Conservation (phyloP, 495 filamentous ascomycete species). For the Penicillium mononematosum region DNA sequence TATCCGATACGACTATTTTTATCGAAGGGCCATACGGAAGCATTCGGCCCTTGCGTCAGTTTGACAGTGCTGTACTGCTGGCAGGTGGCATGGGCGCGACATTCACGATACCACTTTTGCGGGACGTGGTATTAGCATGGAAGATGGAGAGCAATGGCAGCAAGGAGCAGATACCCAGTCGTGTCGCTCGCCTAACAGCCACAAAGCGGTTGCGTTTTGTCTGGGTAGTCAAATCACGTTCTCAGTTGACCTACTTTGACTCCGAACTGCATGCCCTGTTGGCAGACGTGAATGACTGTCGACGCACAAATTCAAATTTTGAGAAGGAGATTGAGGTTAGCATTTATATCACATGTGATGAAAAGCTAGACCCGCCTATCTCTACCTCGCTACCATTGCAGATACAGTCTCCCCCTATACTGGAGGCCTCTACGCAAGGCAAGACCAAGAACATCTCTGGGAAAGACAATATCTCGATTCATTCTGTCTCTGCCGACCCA, state of each 20-base stretch:
- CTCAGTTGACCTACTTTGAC: slow-evolving; percentile 70
- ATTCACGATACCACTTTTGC: slow-evolving; percentile 53
- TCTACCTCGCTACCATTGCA: neutral
- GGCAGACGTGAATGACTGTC: slow-evolving; percentile 46
- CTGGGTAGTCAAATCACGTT: slow-evolving; percentile 67
- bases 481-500: slow-evolving; percentile 17
- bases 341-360: slow-evolving; percentile 63
- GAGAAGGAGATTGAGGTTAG: slow-evolving; percentile 51
- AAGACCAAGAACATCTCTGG: slow-evolving; percentile 11
- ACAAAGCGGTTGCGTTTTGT: slow-evolving; percentile 68
- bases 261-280: slow-evolving; percentile 57
- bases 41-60: slow-evolving; percentile 49
- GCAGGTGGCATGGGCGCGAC: slow-evolving; percentile 60
- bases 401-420: neutral
- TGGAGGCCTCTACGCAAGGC: neutral
- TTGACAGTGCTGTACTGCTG: slow-evolving; percentile 60
- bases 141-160: slow-evolving; percentile 20
- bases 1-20: slow-evolving; percentile 28
- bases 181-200: slow-evolving; percentile 35
- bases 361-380: slow-evolving; percentile 32
- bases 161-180: neutral
- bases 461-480: slow-evolving; percentile 24
- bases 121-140: slow-evolving; percentile 48
- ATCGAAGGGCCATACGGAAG: slow-evolving; percentile 56
- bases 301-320: slow-evolving; percentile 25